Conservation (phyloP, 192 early-diverging fungal genomes). For the Coemansia aciculifera region DNA sequence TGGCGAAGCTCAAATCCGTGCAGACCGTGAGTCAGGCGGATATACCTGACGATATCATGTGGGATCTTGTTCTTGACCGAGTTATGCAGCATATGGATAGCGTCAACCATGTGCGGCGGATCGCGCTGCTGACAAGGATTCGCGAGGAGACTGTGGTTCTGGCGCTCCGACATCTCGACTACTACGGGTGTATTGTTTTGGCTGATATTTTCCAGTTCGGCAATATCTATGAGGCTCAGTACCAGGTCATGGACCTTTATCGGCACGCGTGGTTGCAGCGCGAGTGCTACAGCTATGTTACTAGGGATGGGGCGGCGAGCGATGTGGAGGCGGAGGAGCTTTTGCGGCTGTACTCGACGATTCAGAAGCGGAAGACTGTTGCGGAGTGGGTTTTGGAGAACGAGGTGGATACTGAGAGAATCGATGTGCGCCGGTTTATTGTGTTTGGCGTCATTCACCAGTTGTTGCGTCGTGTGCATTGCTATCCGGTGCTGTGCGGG, state of each 20-base stretch:
- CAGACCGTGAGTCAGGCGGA: constrained; percentile 64
- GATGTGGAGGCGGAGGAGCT: constrained; percentile 68
- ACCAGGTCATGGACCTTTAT: constrained; percentile 57
- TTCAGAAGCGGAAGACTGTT: constrained; percentile 77
- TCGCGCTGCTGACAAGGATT: constrained; percentile 79
- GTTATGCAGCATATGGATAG: constrained; percentile 84
- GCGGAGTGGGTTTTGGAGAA: constrained; percentile 87
- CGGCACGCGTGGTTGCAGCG: constrained; percentile 62
- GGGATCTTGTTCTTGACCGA: constrained; percentile 88
- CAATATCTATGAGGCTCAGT: constrained; percentile 74
- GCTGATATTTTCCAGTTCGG: constrained; percentile 95
- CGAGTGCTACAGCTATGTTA: constrained; percentile 80
- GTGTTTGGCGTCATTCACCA: constrained; percentile 87
- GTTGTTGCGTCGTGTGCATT: constrained; percentile 84
- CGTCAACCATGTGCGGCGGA: constrained; percentile 76
- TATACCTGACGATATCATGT: constrained; percentile 69
- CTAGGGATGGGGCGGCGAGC: constrained; percentile 36
- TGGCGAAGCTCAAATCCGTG: constrained; percentile 35
- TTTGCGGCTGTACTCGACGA: constrained; percentile 74
- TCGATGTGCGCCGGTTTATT: constrained; percentile 88
- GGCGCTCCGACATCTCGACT: constrained; percentile 88
- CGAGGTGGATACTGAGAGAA: constrained; percentile 60
- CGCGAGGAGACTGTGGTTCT: constrained; percentile 70
- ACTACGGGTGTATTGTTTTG: constrained; percentile 88
- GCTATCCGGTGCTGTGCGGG: constrained; percentile 68